Evolutionary conservation across 75 land plant species (phyloP).

Genomic region (Cryptomeria japonica): DNA sequence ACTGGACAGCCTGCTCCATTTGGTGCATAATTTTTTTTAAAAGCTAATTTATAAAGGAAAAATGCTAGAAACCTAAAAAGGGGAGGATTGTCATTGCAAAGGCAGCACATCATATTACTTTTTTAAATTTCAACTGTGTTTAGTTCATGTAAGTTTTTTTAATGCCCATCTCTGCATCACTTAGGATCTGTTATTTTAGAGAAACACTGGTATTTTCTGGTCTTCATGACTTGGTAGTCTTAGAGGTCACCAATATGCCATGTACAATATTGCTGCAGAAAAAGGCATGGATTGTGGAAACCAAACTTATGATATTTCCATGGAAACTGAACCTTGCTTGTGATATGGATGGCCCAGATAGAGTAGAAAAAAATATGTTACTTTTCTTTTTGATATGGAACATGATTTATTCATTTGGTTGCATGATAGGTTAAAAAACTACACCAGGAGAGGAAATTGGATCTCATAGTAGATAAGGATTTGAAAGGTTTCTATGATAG

Average conservation of each 20-base stretch:
- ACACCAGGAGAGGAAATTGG: slow-evolving; percentile 58
- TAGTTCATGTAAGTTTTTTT: too few relatives aligned
- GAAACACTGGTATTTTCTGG: neutral
- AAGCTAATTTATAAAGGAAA: too few relatives aligned
- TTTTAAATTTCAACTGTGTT: too few relatives aligned
- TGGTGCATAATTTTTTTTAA: too few relatives aligned
- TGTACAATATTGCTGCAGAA: neutral
- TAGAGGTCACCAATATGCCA: neutral
- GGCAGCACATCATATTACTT: too few relatives aligned
- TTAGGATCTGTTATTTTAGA: neutral
- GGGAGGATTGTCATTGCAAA: too few relatives aligned
- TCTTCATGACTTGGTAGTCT: neutral
- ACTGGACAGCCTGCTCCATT: neutral
- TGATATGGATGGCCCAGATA: neutral
- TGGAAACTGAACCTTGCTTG: neutral
- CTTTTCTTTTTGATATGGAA: neutral
- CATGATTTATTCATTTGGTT: neutral
- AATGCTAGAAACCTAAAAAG: too few relatives aligned
- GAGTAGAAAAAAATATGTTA: neutral
- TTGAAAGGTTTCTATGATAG: slow-evolving; percentile 48
- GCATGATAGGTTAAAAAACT: slow-evolving; percentile 54
- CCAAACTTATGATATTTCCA: neutral
- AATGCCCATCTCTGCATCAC: too few relatives aligned
- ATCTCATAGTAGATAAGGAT: slow-evolving; percentile 60
- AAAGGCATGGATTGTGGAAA: neutral